A percentile compares a stretch with the other conserved stretches of the same genome.
phyloP scores from a whole-genome alignment of 495 filamentous ascomycete genomes.

The Cetradonia linearis region DNA sequence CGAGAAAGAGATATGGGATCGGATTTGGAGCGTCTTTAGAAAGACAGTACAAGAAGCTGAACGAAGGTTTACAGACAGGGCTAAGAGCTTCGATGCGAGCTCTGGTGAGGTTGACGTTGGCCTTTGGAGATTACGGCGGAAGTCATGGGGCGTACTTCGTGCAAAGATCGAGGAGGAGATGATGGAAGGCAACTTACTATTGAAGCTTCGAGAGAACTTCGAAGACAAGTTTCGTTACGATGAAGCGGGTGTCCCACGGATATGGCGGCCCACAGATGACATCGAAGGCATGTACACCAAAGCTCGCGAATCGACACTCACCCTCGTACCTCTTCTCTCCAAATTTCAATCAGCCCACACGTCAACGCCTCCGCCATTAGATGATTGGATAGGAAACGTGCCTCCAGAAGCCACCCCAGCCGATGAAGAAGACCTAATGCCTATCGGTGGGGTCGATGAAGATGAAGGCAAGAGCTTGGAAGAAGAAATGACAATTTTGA shows the following conservation, averaged over 20 bases:
- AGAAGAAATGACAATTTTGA: conserved; percentile 90
- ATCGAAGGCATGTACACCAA: conserved; percentile 90
- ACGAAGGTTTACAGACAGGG: conserved; percentile 70
- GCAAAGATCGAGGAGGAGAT: conserved; percentile 95
- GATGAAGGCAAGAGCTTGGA: conserved; percentile 87
- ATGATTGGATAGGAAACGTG: conserved; percentile 67
- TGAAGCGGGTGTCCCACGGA: conserved; percentile 83
- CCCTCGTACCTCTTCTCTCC: conserved; percentile 78
- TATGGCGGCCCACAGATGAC: conserved; percentile 95
- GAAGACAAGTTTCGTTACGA: conserved; percentile 99
- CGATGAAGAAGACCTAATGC: conserved; percentile 78
- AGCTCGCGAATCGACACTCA: conserved; percentile 81
- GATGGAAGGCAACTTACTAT: conserved; percentile 88
- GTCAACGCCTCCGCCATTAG: conserved; percentile 64
- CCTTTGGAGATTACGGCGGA: conserved; percentile 80
- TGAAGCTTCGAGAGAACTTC: conserved; percentile 96
- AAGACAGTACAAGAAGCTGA: conserved; percentile 81
- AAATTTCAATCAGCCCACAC: conserved; percentile 66
- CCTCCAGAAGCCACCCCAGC: conserved; percentile 66
- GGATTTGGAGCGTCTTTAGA: conserved; percentile 81
- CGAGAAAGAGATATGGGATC: conserved; percentile 90
- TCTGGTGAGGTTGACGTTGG: conserved; percentile 88
- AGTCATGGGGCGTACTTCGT: conserved; percentile 84
- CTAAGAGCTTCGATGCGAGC: conserved; percentile 85
- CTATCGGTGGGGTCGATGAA: conserved; percentile 84